Conservation (phyloP, 768 basidiomycete species). For the Boletus speciosus region DNA sequence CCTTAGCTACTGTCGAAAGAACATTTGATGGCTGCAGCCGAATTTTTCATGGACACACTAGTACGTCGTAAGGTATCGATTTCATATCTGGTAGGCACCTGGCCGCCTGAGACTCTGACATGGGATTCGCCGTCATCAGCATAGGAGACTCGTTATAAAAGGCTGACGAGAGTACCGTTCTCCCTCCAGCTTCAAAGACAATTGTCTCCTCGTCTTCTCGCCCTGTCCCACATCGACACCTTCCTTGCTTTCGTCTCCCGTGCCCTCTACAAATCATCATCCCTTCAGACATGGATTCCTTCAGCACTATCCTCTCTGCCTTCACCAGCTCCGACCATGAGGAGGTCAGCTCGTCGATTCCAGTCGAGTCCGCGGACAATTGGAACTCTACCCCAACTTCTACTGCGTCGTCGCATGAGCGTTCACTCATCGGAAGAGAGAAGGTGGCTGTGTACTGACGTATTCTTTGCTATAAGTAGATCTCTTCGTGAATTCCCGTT, state of each 20-base stretch:
- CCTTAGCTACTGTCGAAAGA: too few relatives aligned
- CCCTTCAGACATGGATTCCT: constrained; percentile 21
- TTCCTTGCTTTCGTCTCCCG: neutral
- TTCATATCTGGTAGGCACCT: too few relatives aligned
- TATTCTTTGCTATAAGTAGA: constrained; percentile 22
- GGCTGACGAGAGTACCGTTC: neutral
- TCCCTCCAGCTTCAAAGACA: constrained; percentile 9
- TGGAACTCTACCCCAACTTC: neutral
- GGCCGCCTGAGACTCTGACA: too few relatives aligned
- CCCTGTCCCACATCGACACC: neutral
- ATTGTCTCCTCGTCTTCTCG: neutral
- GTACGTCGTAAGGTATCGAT: too few relatives aligned
- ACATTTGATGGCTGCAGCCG: too few relatives aligned
- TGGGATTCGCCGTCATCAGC: too few relatives aligned
- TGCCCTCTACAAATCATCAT: neutral
- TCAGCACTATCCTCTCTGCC: constrained; percentile 14
- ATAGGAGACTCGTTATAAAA: too few relatives aligned
- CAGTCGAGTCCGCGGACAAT: constrained; percentile 8
- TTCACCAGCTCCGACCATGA: constrained; percentile 6
- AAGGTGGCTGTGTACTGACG: neutral
- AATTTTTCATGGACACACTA: too few relatives aligned
- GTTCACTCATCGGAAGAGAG: neutral
- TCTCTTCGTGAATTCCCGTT: neutral
- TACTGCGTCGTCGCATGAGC: constrained; percentile 24
- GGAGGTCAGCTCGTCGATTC: constrained; percentile 11